A percentile compares a stretch with the other conserved stretches of the same genome.
Evolutionary conservation across 768 basidiomycete species (phyloP).

Genomic region (Collybia sordida): DNA sequence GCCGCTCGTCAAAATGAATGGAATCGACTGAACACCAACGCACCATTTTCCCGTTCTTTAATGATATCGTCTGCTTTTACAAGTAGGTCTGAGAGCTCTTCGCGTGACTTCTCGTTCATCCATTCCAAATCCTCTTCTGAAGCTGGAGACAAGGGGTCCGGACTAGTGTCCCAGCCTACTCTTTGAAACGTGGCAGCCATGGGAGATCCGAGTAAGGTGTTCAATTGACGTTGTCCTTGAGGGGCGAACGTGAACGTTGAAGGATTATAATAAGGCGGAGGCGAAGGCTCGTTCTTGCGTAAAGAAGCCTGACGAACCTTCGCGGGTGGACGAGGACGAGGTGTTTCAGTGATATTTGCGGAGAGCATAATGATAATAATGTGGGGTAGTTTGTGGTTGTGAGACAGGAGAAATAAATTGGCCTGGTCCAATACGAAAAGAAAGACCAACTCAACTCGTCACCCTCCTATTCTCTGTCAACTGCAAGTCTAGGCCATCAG

Average conservation of each 20-base stretch:
- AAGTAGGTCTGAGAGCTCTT: constrained; percentile 69
- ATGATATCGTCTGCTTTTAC: constrained; percentile 75
- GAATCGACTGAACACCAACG: constrained; percentile 16
- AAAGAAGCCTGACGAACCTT: constrained; percentile 52
- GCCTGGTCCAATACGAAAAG: background rate
- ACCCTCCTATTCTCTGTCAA: background rate
- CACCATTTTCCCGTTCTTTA: constrained; percentile 75
- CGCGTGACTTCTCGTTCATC: constrained; percentile 66
- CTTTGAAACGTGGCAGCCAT: constrained; percentile 33
- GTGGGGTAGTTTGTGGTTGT: constrained; percentile 1
- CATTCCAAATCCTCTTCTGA: constrained; percentile 34
- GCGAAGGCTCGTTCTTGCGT: constrained; percentile 32
- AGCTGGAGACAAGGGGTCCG: constrained; percentile 17
- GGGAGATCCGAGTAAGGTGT: constrained; percentile 36
- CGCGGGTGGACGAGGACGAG: constrained; percentile 72
- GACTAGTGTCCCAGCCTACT: constrained; percentile 21
- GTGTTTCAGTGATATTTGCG: constrained; percentile 40
- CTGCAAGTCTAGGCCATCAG: background rate
- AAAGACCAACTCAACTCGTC: constrained; percentile 7
- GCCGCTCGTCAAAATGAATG: no score
- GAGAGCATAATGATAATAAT: constrained; percentile 27
- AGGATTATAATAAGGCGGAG: constrained; percentile 40
- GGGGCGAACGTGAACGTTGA: constrained; percentile 35
- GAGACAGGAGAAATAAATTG: background rate
- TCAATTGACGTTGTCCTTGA: constrained; percentile 15